Percentiles rank a stretch among this genome's conserved stretches.
Evolutionary conservation across 192 early-diverging fungal genomes (phyloP).

Genomic region (Backusella parvicylindrica): DNA sequence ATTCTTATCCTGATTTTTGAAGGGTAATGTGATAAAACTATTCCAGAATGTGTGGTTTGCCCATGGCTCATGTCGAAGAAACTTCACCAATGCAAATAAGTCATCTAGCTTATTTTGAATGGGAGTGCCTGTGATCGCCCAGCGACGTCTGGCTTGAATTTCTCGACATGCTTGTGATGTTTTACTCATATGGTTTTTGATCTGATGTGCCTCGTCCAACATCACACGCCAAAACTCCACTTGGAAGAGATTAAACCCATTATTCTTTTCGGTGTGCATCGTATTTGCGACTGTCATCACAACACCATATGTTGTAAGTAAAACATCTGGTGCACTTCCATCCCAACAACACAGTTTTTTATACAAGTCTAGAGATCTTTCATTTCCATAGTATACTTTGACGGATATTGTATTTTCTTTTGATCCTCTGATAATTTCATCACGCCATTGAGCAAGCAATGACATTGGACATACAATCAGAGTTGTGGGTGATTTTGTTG

Average conservation of each 20-base stretch:
- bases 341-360: constrained; percentile 32
- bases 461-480: constrained; percentile 54
- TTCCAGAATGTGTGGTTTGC: constrained; percentile 72
- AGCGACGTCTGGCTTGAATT: constrained; percentile 65
- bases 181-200: constrained; percentile 76
- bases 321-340: constrained; percentile 41
- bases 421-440: constrained; percentile 44
- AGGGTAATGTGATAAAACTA: constrained; percentile 71
- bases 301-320: constrained; percentile 52
- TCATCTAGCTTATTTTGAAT: constrained; percentile 80
- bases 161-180: constrained; percentile 72
- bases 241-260: constrained; percentile 43
- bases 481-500: constrained; percentile 40
- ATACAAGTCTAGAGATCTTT: constrained; percentile 21
- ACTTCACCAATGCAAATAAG: constrained; percentile 80
- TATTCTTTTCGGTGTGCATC: background rate
- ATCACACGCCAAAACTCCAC: constrained; percentile 85
- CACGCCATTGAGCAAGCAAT: constrained; percentile 51
- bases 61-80: constrained; percentile 62
- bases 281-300: constrained; percentile 38
- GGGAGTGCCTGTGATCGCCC: constrained; percentile 95
- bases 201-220: constrained; percentile 93
- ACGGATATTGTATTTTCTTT: constrained; percentile 32
- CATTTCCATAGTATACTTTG: constrained; percentile 46
- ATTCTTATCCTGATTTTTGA: constrained; percentile 51